These are phyloP conservation scores for Aspergillus caelatus DNA, from an alignment of 2,329 filamentous ascomycete genomes.

Conservation along the genomic window DNA sequence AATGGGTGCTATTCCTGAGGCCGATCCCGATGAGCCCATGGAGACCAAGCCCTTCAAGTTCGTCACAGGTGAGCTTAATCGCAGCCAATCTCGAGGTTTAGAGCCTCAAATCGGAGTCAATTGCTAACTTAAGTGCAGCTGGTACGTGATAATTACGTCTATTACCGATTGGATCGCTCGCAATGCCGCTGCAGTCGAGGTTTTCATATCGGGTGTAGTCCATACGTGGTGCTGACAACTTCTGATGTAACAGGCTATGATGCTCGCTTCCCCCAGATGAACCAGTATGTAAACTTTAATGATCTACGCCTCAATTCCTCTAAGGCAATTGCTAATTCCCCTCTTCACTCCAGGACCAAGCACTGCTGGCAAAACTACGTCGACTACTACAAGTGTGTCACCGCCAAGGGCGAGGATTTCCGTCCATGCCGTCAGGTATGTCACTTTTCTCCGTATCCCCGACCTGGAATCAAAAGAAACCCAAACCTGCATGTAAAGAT, in stretches of 20 bases:
- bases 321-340: constrained; percentile 16
- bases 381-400: constrained; percentile 99
- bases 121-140: constrained; percentile 50
- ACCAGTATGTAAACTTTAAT: constrained; percentile 53
- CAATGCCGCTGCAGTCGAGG: constrained; percentile 11
- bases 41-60: constrained; percentile 99
- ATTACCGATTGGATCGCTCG: constrained; percentile 15
- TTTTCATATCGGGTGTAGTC: constrained; percentile 12
- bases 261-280: constrained; percentile 97
- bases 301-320: not conserved
- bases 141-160: constrained; percentile 44
- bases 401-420: constrained; percentile 98
- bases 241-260: constrained; percentile 75
- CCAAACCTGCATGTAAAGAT: no score
- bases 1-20: constrained; percentile 75
- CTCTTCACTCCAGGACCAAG: constrained; percentile 65
- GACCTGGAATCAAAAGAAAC: not conserved
- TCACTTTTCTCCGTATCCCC: not conserved
- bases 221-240: constrained; percentile 33
- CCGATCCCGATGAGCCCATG: constrained; percentile 70
- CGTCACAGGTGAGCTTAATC: constrained; percentile 79
- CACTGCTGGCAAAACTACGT: constrained; percentile 99
- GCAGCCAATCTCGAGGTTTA: constrained; percentile 20
- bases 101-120: constrained; percentile 33
- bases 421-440: constrained; percentile 91